Base-by-base conservation (phyloP, 495 filamentous ascomycete genomes). In the Aspergillus mulundensis region DNA sequence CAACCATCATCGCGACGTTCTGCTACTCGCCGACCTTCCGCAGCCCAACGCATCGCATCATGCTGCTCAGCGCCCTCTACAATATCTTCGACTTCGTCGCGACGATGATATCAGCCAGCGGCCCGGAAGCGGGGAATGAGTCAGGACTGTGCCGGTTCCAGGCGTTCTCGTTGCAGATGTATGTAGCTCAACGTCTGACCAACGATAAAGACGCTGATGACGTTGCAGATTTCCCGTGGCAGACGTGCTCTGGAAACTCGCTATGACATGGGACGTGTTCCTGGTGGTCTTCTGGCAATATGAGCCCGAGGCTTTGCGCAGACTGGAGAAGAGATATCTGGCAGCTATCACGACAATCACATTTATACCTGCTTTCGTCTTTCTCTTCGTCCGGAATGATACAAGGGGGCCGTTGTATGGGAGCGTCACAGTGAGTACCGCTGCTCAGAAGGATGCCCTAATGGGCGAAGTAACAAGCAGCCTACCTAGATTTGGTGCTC, bases 161-260 rank as follows among this genome's bases (percentile, higher is more conserved):
- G 62, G 76, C 66, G 2, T 79, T 79, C 46, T 67, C 70, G 2
- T 69, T 76, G 36, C 76, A 79, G 53, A 75, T 76, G 76, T 79
- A 64, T 16, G 66, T 59, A n/a, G n/a, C n/a, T n/a, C n/a, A n/a
- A n/a, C n/a, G n/a, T n/a, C n/a, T n/a, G n/a, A n/a, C n/a, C n/a
- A n/a, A n/a, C n/a, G n/a, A n/a, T n/a, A 20, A n/a, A 1, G 51
- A 42, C 10, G 28, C 11, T 16, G n/a, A 48, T 34, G 34, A 4
- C 19, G 2, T 49, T 40, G 12, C 42, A 79, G 77, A 72, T 78
- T 78, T 53, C 72, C 74, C 1, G 54, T 76, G 2, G 72, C 77
- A n/a, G 77, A 79, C 63, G 77, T 78, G 2, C 42, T 74, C 1
- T 79, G 75, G 75, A 77, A 75, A n/a, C 63, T 78, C 0, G 70